Evolutionary conservation across 805 yeast genomes (phyloP).

Genomic region (Osmozyma mogii): DNA sequence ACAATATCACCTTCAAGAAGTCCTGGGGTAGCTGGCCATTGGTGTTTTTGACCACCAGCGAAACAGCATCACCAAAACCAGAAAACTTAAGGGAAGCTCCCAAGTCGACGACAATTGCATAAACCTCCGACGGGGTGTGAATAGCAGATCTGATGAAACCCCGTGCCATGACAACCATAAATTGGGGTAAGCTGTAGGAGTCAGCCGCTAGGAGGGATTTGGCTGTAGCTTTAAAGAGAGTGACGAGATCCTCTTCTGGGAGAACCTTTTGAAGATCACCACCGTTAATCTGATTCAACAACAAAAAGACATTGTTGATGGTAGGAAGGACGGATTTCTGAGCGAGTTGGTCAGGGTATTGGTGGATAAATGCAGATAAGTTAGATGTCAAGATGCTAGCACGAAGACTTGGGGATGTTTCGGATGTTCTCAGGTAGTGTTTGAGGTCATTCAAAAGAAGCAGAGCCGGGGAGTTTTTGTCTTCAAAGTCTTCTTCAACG

Average conservation of each 20-base stretch:
- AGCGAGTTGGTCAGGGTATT: slow-evolving; percentile 3
- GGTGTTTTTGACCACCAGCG: slow-evolving; percentile 7
- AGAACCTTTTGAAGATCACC: slow-evolving; percentile 3
- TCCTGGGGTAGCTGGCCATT: slow-evolving; percentile 8
- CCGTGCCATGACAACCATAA: slow-evolving; percentile 18
- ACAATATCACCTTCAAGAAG: slow-evolving; percentile 12
- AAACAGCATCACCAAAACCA: slow-evolving; percentile 5
- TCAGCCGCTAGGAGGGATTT: slow-evolving; percentile 3
- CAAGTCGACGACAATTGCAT: slow-evolving; percentile 21
- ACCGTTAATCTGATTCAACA: slow-evolving; percentile 10
- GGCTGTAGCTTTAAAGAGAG: slow-evolving; percentile 14
- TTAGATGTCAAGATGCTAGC: slow-evolving; percentile 13
- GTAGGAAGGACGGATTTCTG: slow-evolving; percentile 10
- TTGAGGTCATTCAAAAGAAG: slow-evolving; percentile 15
- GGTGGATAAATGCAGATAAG: slow-evolving; percentile 11
- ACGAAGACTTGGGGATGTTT: slow-evolving; percentile 15
- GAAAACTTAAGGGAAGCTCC: slow-evolving; percentile 12
- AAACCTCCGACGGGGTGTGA: slow-evolving; percentile 11
- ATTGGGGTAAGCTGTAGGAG: slow-evolving; percentile 18
- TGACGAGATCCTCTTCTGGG: slow-evolving; percentile 6
- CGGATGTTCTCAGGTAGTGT: slow-evolving; percentile 21
- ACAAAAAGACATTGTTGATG: slow-evolving; percentile 15
- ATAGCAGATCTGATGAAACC: slow-evolving; percentile 8
- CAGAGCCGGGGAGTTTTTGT: too few relatives aligned
- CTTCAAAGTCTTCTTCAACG: too few relatives aligned